Evolutionary conservation across 108 stramenopile genomes (phyloP).

Genomic region (Nitzschia putrida): DNA sequence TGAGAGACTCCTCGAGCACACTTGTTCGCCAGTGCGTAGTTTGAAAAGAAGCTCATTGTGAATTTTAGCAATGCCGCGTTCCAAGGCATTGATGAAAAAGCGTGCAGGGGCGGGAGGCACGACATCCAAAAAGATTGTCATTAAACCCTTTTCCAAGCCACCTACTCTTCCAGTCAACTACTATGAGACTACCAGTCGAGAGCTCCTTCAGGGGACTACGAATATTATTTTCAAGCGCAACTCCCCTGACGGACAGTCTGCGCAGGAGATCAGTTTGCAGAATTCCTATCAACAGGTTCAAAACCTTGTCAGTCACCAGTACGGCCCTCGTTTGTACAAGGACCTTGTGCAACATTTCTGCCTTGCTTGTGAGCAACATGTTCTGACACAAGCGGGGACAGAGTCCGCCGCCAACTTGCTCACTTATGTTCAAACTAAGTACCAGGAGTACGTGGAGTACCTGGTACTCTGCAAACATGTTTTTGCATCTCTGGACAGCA

Average conservation of each 20-base stretch:
- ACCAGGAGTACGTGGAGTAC: slow-evolving; percentile 53
- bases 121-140: slow-evolving; percentile 55
- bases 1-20: no score
- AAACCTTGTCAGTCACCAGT: slow-evolving; percentile 70
- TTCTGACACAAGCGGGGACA: slow-evolving; percentile 26
- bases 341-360: slow-evolving; percentile 59
- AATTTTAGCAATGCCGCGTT: slow-evolving; percentile 33
- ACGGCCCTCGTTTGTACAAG: slow-evolving; percentile 64
- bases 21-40: no score
- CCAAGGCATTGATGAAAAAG: slow-evolving; percentile 36
- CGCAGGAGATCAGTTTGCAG: slow-evolving; percentile 45
- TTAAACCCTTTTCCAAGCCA: slow-evolving; percentile 75
- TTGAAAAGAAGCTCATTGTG: not conserved
- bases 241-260: not conserved
- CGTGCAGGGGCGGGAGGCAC: slow-evolving; percentile 27
- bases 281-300: slow-evolving; percentile 75
- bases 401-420: slow-evolving; percentile 27
- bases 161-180: slow-evolving; percentile 73
- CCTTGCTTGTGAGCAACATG: slow-evolving; percentile 50
- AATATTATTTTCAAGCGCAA: slow-evolving; percentile 16
- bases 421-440: slow-evolving; percentile 36
- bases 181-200: slow-evolving; percentile 55
- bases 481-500: slow-evolving; percentile 57
- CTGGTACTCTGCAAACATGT: slow-evolving; percentile 52
- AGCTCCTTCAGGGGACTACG: slow-evolving; percentile 52